phyloP scores from a whole-genome alignment of 1,139 yeast genomes.

The Diutina catenulata region DNA sequence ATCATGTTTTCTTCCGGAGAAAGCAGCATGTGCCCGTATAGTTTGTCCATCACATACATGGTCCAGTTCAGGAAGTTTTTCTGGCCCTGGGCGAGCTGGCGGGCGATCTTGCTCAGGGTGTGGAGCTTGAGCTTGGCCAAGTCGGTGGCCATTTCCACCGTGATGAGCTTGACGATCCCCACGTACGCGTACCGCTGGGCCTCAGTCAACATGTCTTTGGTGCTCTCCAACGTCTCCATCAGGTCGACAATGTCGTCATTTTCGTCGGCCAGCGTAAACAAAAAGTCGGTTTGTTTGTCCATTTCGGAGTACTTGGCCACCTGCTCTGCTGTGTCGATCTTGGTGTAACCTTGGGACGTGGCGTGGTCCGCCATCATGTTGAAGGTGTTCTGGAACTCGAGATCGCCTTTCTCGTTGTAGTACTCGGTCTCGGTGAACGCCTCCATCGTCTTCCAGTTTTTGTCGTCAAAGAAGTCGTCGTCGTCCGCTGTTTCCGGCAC shows the following conservation, averaged over 20 bases:
- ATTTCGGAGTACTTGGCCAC: conserved; percentile 65
- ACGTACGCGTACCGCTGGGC: conserved; percentile 86
- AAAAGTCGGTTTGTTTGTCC: conserved; percentile 73
- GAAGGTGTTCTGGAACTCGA: not conserved
- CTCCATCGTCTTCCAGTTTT: conserved; percentile 5
- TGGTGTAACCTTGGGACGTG: conserved; percentile 55
- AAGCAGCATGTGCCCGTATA: conserved; percentile 76
- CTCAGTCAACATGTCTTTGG: conserved; percentile 72
- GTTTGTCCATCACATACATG: conserved; percentile 51
- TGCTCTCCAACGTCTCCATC: conserved; percentile 59
- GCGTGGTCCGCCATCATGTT: not conserved
- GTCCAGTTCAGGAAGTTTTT: conserved; percentile 84
- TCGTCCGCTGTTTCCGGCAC: not conserved
- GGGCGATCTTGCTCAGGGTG: conserved; percentile 40
- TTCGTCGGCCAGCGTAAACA: conserved; percentile 27
- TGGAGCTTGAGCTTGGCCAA: conserved; percentile 51
- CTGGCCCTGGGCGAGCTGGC: conserved; percentile 56
- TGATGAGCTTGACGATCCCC: conserved; percentile 67
- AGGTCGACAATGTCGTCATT: conserved; percentile 28
- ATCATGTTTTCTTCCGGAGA: conserved; percentile 63
- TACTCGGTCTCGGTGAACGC: conserved; percentile 4
- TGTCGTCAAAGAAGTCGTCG: conserved; percentile 2
- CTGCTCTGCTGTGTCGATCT: conserved; percentile 80
- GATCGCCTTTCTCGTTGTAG: conserved; percentile 2
- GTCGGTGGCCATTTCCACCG: conserved; percentile 73